Percentiles rank a stretch among this genome's conserved stretches.
These are phyloP conservation scores for Microdochium paspali DNA, from an alignment of 2,329 filamentous ascomycete species.

Conservation along the genomic window DNA sequence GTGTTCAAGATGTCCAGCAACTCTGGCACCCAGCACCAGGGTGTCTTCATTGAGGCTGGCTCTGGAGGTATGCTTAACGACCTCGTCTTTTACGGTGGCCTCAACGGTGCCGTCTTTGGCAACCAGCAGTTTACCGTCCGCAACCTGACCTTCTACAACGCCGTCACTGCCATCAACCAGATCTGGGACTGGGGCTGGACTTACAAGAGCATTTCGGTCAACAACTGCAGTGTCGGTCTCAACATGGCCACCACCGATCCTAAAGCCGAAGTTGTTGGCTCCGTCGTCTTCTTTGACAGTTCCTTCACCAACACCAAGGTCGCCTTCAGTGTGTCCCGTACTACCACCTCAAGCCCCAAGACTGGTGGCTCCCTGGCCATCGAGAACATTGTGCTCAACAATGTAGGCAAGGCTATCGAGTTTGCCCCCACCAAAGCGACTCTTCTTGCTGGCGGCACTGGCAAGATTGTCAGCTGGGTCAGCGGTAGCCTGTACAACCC, in stretches of 20 bases:
- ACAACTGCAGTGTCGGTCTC: slow-evolving; percentile 55
- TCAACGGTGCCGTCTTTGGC: slow-evolving; percentile 54
- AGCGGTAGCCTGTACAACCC: slow-evolving; percentile 58
- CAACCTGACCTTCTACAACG: slow-evolving; percentile 56
- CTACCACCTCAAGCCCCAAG: slow-evolving; percentile 19
- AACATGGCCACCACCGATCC: slow-evolving; percentile 48
- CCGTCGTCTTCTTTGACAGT: slow-evolving; percentile 67
- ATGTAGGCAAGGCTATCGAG: slow-evolving; percentile 28
- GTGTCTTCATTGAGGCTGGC: slow-evolving; percentile 55
- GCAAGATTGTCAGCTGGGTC: slow-evolving; percentile 45
- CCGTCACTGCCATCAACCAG: slow-evolving; percentile 59
- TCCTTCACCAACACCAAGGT: slow-evolving; percentile 56
- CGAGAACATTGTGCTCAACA: slow-evolving; percentile 36
- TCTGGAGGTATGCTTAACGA: slow-evolving; percentile 61
- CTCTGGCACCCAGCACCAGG: slow-evolving; percentile 38
- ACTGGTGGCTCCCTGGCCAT: slow-evolving; percentile 33
- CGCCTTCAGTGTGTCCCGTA: slow-evolving; percentile 27
- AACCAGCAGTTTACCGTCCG: slow-evolving; percentile 57
- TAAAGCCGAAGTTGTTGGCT: slow-evolving; percentile 52
- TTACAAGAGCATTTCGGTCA: slow-evolving; percentile 56
- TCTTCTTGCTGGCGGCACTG: slow-evolving; percentile 44
- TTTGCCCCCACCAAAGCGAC: slow-evolving; percentile 32
- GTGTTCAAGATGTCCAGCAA: slow-evolving; percentile 39
- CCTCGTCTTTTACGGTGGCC: slow-evolving; percentile 62
- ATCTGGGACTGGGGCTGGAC: slow-evolving; percentile 73